Evolutionary conservation across 805 yeast genomes (phyloP).

Genomic region (Wickerhamomyces rabaulensis): DNA sequence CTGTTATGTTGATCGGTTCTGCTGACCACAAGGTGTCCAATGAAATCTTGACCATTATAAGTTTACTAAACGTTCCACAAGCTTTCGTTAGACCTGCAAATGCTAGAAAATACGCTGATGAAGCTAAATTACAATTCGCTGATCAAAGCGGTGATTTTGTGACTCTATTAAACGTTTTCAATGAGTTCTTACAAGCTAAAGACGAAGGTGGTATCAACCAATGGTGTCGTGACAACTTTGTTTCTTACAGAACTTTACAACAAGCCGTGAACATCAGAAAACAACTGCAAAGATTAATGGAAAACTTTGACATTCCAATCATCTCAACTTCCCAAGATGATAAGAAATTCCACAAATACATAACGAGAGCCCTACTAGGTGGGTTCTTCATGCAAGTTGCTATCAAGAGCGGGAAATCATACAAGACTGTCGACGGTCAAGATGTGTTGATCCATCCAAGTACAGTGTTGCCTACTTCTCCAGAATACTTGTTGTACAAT

Average conservation of each 20-base stretch:
- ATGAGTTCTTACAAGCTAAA: slow-evolving; percentile 75
- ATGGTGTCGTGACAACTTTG: slow-evolving; percentile 91
- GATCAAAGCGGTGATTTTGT: slow-evolving; percentile 95
- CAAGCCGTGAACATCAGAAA: slow-evolving; percentile 84
- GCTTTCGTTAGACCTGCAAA: slow-evolving; percentile 92
- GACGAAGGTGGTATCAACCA: slow-evolving; percentile 62
- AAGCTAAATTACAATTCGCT: slow-evolving; percentile 79
- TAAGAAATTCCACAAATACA: slow-evolving; percentile 66
- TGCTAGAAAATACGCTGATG: slow-evolving; percentile 87
- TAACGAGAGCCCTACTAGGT: slow-evolving; percentile 80
- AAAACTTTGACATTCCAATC: slow-evolving; percentile 67
- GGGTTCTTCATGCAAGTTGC: slow-evolving; percentile 99
- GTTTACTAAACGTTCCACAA: slow-evolving; percentile 87
- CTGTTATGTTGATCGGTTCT: slow-evolving; percentile 86
- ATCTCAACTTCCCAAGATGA: slow-evolving; percentile 63
- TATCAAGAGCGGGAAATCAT: slow-evolving; percentile 85
- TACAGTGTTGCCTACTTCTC: slow-evolving; percentile 80
- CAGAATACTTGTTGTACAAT: slow-evolving; percentile 92
- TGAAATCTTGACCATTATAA: slow-evolving; percentile 83
- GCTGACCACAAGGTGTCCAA: slow-evolving; percentile 83
- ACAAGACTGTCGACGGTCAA: slow-evolving; percentile 90
- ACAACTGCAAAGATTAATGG: slow-evolving; percentile 82
- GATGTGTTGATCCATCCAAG: slow-evolving; percentile 94
- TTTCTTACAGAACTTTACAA: slow-evolving; percentile 76
- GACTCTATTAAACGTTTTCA: slow-evolving; percentile 81